Evolutionary conservation across 768 basidiomycete species (phyloP), one percentile per base, ranked within the genome.

Genomic region (Tulasnella calospora): DNA sequence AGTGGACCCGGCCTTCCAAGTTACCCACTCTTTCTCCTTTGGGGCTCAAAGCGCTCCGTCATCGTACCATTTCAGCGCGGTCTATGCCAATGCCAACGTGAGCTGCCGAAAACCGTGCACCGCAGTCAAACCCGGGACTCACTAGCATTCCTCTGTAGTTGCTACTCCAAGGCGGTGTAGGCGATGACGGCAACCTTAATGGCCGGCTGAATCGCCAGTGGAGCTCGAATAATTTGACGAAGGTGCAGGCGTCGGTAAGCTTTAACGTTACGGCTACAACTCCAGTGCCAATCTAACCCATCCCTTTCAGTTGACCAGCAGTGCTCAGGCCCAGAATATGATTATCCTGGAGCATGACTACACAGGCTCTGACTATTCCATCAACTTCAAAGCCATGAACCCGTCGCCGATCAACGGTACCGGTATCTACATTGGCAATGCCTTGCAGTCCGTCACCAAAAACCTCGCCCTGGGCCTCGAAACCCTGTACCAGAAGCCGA

Each of bases 1-100:
- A 38, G 88, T 92, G 84, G 94, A 90, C 84, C 98, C 98, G n/a
- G 90, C 94, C 73, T 99, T 99, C 89, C 97, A 99, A 87, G 93
- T 98, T 82, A 96, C 96, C 79, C 98, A 99, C 85, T 94, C 95
- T 33, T 98, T 99, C 86, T 88, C 91, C 79, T 87, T 98, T 78
- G 98, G 95, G 27, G 95, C 94, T 27, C 92, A 93, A 84, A 89
- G 91, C n/a, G 85, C 88, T 0, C 89, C 94, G 1, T 89, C 97
- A 19, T 92, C 92, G 40, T 99, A 99, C 85, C 96, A 95, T 85
- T 98, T 99, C 83, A 94, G 93, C 78, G 95, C 96, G 13, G 89
- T 98, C 73, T 98, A 92, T 85, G 96, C 93, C 19, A 97, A 92
- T 82, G 88, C 90, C 82, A 88, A 89, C 83, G 96, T 98, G 82